Conservation (phyloP, 306 rosid genomes). For the Abrus precatorius region DNA sequence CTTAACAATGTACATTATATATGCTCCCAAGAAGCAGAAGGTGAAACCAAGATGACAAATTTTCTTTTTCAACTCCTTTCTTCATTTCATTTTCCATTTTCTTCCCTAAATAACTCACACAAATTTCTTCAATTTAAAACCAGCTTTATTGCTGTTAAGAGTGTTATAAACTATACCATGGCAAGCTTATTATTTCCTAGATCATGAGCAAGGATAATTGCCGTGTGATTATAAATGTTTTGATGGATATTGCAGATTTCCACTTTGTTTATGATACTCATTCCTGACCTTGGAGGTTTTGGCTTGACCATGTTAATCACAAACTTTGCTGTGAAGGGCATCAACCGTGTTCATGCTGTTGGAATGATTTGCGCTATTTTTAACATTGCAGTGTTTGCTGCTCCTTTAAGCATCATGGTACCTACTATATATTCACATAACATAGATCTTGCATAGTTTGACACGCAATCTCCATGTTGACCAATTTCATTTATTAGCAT, state of each 20-base stretch:
- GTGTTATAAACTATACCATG: background rate
- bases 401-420: constrained; percentile 84
- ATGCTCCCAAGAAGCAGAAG: constrained; percentile 64
- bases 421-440: background rate
- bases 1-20: constrained; percentile 53
- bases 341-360: constrained; percentile 50
- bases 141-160: background rate
- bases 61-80: background rate
- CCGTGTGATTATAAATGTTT: background rate
- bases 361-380: constrained; percentile 73
- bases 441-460: background rate
- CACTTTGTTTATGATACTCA: constrained; percentile 54
- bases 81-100: background rate
- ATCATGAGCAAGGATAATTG: background rate
- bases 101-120: background rate
- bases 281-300: constrained; percentile 49
- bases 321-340: constrained; percentile 47
- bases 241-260: constrained; percentile 54
- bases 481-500: background rate
- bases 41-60: constrained; percentile 46
- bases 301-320: constrained; percentile 53
- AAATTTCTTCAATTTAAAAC: background rate
- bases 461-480: constrained; percentile 1
- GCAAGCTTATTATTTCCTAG: background rate
- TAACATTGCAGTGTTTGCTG: constrained; percentile 74